Evolutionary conservation across 1,284 basidiomycete species (phyloP).

Genomic region (Boletus sp.): DNA sequence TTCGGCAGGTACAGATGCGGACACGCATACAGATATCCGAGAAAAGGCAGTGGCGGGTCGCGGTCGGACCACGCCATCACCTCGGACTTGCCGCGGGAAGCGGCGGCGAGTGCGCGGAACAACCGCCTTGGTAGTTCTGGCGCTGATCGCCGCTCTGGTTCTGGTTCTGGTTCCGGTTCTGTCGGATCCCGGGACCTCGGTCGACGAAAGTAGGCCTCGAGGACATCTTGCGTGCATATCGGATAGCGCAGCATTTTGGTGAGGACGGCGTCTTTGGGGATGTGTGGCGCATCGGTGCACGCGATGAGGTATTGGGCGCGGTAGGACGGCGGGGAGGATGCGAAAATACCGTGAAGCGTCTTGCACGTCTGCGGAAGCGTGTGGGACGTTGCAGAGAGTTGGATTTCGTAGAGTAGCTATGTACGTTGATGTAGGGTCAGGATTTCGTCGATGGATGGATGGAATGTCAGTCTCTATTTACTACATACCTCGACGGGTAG

Average conservation of each 20-base stretch:
- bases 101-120: constrained; percentile 48
- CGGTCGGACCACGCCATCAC: constrained; percentile 36
- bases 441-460: too few species aligned
- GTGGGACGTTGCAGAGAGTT: constrained; percentile 60
- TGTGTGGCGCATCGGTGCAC: constrained; percentile 27
- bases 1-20: constrained; percentile 41
- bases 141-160: neutral
- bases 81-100: constrained; percentile 18
- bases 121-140: constrained; percentile 57
- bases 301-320: constrained; percentile 58
- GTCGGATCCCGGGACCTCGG: neutral
- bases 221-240: constrained; percentile 54
- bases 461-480: too few species aligned
- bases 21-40: constrained; percentile 50
- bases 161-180: too few species aligned
- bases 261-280: constrained; percentile 29
- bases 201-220: constrained; percentile 46
- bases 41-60: constrained; percentile 59
- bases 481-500: constrained; percentile 46
- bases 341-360: constrained; percentile 50
- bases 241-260: constrained; percentile 60
- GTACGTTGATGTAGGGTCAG: constrained; percentile 1
- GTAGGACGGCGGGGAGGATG: constrained; percentile 47
- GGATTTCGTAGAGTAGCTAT: constrained; percentile 74
- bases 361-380: constrained; percentile 54